These are phyloP conservation scores for Monosporozyma yasuniensis DNA, from an alignment of 805 yeast species.

Conservation along the genomic window DNA sequence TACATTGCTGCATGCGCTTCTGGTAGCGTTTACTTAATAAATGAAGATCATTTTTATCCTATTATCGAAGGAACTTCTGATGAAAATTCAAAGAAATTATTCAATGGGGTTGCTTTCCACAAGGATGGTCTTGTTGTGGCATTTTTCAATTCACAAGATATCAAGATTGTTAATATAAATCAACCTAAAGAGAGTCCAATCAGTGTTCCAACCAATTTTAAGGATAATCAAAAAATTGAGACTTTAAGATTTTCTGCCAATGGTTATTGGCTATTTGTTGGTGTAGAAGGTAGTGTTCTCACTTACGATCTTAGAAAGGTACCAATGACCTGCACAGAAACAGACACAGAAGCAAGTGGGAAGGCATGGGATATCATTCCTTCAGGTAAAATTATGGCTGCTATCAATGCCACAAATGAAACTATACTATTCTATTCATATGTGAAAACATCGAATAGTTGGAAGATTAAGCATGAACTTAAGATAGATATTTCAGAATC, in stretches of 20 bases:
- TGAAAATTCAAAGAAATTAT: neutral
- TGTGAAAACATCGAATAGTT: constrained; percentile 8
- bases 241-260: constrained; percentile 21
- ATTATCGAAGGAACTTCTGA: neutral
- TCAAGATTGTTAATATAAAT: constrained; percentile 12
- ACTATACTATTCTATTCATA: constrained; percentile 4
- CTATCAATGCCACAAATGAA: neutral
- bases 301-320: constrained; percentile 23
- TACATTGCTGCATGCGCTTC: neutral
- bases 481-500: neutral
- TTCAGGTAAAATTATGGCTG: constrained; percentile 1
- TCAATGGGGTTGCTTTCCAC: constrained; percentile 19
- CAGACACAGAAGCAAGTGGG: neutral
- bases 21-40: neutral
- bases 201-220: constrained; percentile 2
- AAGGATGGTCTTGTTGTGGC: constrained; percentile 34
- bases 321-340: constrained; percentile 2
- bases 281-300: constrained; percentile 10
- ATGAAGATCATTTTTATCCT: neutral
- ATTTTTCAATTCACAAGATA: constrained; percentile 5
- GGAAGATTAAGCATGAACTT: constrained; percentile 4
- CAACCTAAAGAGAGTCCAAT: constrained; percentile 11
- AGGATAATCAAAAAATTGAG: constrained; percentile 6
- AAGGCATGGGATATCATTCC: constrained; percentile 1
- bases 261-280: constrained; percentile 28